Conservation (phyloP, 345 rosid genomes). For the Syzygium aromaticum region DNA sequence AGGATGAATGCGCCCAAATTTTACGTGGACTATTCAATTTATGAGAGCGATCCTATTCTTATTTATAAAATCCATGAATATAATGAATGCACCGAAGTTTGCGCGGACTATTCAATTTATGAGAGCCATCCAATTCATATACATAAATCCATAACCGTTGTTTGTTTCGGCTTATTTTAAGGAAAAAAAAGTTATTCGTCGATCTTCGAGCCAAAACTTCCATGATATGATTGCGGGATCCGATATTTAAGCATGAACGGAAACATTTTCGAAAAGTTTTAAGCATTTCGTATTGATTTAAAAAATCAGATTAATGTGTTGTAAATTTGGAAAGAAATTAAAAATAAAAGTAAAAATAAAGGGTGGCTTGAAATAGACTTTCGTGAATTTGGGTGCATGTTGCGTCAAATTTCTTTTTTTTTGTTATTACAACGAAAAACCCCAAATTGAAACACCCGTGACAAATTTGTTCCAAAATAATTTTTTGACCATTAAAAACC, state of each 20-base stretch:
- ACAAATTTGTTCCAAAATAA: not conserved
- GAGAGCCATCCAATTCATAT: not conserved
- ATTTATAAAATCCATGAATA: not conserved
- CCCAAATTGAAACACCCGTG: rapidly evolving
- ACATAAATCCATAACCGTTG: not conserved
- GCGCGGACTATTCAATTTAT: not conserved
- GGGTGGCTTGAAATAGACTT: no score
- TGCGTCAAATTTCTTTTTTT: no score
- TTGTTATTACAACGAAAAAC: not conserved
- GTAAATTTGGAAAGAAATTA: no score
- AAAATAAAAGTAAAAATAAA: no score
- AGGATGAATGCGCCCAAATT: not conserved
- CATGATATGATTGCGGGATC: not conserved
- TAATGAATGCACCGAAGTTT: not conserved
- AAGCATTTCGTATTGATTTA: not conserved
- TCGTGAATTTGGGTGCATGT: no score
- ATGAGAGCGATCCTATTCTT: not conserved
- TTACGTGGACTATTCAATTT: not conserved
- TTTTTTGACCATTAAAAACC: not conserved
- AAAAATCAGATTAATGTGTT: not conserved
- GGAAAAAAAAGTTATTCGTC: not conserved
- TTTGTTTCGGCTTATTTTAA: not conserved
- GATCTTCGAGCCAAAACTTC: not conserved
- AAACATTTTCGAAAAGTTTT: not conserved
- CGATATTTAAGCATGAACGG: not conserved